A percentile compares a stretch with the other conserved stretches of the same genome.
These are phyloP conservation scores for Stevia rebaudiana DNA, from an alignment of 140 eudicot species.

Conservation along the genomic window DNA sequence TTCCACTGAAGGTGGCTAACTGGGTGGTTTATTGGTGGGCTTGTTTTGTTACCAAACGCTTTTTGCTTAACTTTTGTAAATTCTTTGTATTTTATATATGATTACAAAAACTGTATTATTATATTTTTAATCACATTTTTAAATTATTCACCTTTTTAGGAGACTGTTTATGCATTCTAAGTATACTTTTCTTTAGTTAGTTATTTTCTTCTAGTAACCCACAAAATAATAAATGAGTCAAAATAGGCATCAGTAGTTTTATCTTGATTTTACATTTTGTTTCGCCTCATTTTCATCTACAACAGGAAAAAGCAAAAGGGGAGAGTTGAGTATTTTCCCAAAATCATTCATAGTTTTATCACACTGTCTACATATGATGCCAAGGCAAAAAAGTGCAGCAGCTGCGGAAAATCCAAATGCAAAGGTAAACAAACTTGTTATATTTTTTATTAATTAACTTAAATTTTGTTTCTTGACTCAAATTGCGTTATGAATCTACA, in stretches of 20 bases:
- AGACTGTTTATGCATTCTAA: not conserved
- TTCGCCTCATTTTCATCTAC: not conserved
- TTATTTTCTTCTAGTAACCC: not conserved
- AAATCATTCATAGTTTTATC: slow-evolving; percentile 63
- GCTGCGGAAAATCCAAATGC: slow-evolving; percentile 43
- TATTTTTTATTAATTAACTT: not conserved
- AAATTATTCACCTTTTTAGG: not conserved
- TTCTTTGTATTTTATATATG: not conserved
- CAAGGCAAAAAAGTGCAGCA: slow-evolving; percentile 61
- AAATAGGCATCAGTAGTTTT: not conserved
- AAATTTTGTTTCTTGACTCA: slow-evolving; percentile 17
- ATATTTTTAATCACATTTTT: not conserved
- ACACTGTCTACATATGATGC: slow-evolving; percentile 92
- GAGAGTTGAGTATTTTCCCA: slow-evolving; percentile 87
- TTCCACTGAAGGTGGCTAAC: not conserved
- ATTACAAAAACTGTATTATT: not conserved
- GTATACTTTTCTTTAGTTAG: too few species aligned
- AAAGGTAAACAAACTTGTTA: slow-evolving; percentile 36
- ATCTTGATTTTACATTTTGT: not conserved
- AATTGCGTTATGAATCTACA: slow-evolving; percentile 20
- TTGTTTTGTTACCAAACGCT: not conserved
- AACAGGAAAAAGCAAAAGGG: slow-evolving; percentile 81
- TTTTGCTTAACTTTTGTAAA: not conserved
- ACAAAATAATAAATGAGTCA: not conserved
- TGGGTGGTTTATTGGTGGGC: not conserved